Evolutionary conservation across 2,329 filamentous ascomycete species (phyloP).

Genomic region (Colletotrichum tabaci): DNA sequence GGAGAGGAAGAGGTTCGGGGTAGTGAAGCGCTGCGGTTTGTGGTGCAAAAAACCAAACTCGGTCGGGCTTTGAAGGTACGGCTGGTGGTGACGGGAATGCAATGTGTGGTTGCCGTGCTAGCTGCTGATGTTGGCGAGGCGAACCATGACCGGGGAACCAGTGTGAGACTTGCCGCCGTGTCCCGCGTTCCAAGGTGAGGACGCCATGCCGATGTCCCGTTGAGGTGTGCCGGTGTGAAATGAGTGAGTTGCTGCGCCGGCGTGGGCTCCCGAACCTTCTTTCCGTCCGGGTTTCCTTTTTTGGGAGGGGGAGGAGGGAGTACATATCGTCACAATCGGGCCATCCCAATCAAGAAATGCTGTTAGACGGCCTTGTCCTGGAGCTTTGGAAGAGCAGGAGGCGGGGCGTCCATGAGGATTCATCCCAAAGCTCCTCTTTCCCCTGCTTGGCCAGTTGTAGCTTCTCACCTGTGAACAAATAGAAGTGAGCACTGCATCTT

Average conservation of each 20-base stretch:
- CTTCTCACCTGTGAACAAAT: too few relatives aligned
- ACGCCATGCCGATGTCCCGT: not conserved
- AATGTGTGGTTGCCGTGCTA: constrained; percentile 6
- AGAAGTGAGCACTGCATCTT: not conserved
- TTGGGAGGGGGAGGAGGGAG: not conserved
- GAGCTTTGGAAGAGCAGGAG: not conserved
- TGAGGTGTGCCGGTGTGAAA: not conserved
- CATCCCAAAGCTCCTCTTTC: not conserved
- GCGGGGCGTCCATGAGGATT: not conserved
- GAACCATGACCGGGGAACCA: not conserved
- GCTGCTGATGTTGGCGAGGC: not conserved
- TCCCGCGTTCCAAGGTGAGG: not conserved
- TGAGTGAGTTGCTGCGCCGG: not conserved
- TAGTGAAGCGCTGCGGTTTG: not conserved
- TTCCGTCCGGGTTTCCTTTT: constrained; percentile 5
- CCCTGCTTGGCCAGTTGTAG: not conserved
- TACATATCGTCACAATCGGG: not conserved
- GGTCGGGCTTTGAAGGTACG: not conserved
- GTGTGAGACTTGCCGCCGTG: not conserved
- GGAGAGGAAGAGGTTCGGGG: not conserved
- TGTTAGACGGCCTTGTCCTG: constrained; percentile 5
- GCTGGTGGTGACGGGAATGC: not conserved
- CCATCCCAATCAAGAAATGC: not conserved
- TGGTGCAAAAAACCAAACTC: not conserved
- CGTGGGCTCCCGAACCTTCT: constrained; percentile 2